A percentile compares a stretch with the other conserved stretches of the same genome.
Evolutionary conservation across 768 basidiomycete genomes (phyloP).

Genomic region (Cystofilobasidium macerans): DNA sequence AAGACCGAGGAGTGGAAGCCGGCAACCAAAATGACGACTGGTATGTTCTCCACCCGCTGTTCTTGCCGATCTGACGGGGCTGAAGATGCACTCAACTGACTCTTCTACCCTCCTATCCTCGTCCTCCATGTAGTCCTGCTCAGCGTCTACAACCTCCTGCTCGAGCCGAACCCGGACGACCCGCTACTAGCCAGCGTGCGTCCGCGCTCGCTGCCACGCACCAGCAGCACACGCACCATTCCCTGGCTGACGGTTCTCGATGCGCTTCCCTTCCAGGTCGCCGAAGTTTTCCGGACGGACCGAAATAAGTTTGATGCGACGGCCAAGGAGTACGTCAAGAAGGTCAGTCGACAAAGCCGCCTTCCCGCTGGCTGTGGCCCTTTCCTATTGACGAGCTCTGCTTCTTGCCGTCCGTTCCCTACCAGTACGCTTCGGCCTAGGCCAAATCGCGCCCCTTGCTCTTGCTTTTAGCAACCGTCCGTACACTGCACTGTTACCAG

Average conservation of each 20-base stretch:
- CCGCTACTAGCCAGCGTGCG: slow-evolving; percentile 38
- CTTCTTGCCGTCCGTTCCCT: no score
- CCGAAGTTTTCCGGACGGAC: slow-evolving; percentile 20
- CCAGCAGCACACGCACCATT: neutral
- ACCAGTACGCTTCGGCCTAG: no score
- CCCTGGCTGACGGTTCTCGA: no score
- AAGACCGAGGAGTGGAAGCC: slow-evolving; percentile 41
- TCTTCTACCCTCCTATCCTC: no score
- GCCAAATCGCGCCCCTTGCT: no score
- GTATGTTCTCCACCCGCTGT: slow-evolving; percentile 19
- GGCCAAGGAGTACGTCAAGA: slow-evolving; percentile 19
- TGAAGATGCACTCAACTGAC: no score
- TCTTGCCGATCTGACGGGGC: neutral
- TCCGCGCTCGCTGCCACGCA: slow-evolving; percentile 12
- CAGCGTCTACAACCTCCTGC: slow-evolving; percentile 36
- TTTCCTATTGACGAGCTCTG: no score
- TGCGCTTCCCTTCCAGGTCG: slow-evolving; percentile 10
- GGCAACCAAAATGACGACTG: slow-evolving; percentile 36
- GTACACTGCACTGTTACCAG: no score
- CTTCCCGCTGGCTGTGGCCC: no score
- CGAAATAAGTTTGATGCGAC: slow-evolving; percentile 16
- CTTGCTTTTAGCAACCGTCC: no score
- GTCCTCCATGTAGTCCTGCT: slow-evolving; percentile 32
- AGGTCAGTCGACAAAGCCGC: slow-evolving; percentile 1
- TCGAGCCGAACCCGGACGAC: slow-evolving; percentile 39